Percentiles rank a stretch among this genome's conserved stretches.
phyloP scores from a whole-genome alignment of 805 yeast species.

The Babjeviella inositovora region DNA sequence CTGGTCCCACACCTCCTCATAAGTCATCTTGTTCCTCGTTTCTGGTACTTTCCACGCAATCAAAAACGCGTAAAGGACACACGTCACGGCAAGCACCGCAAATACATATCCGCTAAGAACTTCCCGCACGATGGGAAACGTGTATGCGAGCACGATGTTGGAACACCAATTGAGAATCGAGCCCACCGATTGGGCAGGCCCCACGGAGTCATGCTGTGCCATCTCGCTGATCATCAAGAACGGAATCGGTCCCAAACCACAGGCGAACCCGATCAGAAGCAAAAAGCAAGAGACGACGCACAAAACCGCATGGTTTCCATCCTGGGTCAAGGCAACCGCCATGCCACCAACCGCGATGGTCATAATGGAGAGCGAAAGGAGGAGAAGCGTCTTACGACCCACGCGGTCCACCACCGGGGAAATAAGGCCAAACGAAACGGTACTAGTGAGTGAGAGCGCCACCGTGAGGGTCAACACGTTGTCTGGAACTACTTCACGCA shows the following conservation, averaged over 20 bases:
- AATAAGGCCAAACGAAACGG: slow-evolving; percentile 3
- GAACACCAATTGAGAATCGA: slow-evolving; percentile 17
- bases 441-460: slow-evolving; percentile 2
- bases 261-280: slow-evolving; percentile 14
- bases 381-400: slow-evolving; percentile 24
- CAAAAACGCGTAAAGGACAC: too few relatives aligned
- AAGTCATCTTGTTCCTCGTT: too few relatives aligned
- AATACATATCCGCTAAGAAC: slow-evolving; percentile 8
- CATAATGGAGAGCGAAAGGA: slow-evolving; percentile 16
- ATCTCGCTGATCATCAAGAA: slow-evolving; percentile 19
- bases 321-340: slow-evolving; percentile 14
- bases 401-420: slow-evolving; percentile 9
- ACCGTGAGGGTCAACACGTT: slow-evolving; percentile 8
- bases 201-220: slow-evolving; percentile 13
- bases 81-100: not conserved
- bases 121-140: slow-evolving; percentile 12
- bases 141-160: slow-evolving; percentile 13
- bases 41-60: too few relatives aligned
- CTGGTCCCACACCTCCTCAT: too few relatives aligned
- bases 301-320: slow-evolving; percentile 4
- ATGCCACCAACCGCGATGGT: too few relatives aligned
- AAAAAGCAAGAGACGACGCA: slow-evolving; percentile 13
- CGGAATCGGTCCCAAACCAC: slow-evolving; percentile 20
- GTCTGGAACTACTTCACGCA: slow-evolving; percentile 17
- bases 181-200: slow-evolving; percentile 17